phyloP scores from a whole-genome alignment of 768 basidiomycete genomes.

The Boletus vinaceobasis region DNA sequence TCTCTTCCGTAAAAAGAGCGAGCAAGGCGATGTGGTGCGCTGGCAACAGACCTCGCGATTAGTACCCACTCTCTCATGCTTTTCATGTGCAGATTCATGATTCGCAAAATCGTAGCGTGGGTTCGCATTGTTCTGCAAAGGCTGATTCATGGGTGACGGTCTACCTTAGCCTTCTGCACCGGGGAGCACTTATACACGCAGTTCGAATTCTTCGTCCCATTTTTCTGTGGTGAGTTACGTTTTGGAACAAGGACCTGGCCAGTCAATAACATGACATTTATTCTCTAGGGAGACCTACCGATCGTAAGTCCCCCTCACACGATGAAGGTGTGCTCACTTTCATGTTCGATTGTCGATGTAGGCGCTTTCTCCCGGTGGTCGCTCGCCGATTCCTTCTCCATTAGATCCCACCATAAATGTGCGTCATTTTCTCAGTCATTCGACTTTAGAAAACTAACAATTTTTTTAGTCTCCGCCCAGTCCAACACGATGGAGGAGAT shows the following conservation, averaged over 20 bases:
- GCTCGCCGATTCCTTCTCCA: not conserved
- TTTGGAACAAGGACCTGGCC: not conserved
- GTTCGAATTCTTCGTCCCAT: not conserved
- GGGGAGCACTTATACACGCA: not conserved
- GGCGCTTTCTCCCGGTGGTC: not conserved
- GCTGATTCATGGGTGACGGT: not conserved
- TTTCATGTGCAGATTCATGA: not conserved
- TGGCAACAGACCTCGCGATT: not conserved
- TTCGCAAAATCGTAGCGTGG: conserved; percentile 2
- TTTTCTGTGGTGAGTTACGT: not conserved
- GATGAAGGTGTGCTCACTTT: not conserved
- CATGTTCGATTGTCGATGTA: not conserved
- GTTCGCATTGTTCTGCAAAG: not conserved
- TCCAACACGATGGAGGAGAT: not conserved
- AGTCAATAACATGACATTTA: not conserved
- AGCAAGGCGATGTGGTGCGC: not conserved
- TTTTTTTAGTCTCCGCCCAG: conserved; percentile 3
- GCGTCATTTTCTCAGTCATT: not conserved
- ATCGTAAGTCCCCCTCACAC: not conserved
- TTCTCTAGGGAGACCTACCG: not conserved
- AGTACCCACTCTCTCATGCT: not conserved
- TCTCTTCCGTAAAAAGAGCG: not conserved
- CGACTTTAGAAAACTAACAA: not conserved
- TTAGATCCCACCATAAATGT: not conserved
- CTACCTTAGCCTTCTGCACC: conserved; percentile 2